phyloP scores from a whole-genome alignment of 192 early-diverging fungal species.

The Coemansia sp. region DNA sequence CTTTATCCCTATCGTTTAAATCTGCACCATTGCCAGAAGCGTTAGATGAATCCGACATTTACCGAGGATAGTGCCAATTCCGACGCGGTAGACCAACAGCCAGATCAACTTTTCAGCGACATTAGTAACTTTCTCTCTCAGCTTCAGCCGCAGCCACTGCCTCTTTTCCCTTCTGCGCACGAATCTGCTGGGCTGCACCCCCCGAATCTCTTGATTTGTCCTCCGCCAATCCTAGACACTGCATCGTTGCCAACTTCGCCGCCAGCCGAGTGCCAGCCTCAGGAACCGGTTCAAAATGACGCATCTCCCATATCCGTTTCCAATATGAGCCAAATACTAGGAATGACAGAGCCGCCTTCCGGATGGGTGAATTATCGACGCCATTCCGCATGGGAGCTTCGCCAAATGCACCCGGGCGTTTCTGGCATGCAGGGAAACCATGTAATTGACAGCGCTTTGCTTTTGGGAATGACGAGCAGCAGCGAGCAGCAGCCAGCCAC shows the following conservation, averaged over 20 bases:
- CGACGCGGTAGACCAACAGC: slow-evolving; percentile 5
- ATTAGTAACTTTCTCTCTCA: slow-evolving; percentile 1
- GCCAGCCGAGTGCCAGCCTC: too few species aligned
- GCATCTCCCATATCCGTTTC: neutral
- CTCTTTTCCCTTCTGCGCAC: too few species aligned
- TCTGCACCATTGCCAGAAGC: slow-evolving; percentile 2
- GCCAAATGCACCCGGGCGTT: slow-evolving; percentile 2
- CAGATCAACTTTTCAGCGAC: neutral
- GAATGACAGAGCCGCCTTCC: neutral
- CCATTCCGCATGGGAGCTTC: slow-evolving; percentile 1
- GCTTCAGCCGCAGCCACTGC: neutral
- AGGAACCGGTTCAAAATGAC: too few species aligned
- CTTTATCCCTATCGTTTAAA: slow-evolving; percentile 5
- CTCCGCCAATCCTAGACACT: too few species aligned
- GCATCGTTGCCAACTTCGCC: too few species aligned
- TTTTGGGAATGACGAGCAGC: neutral
- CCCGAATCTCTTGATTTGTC: too few species aligned
- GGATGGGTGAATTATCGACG: neutral
- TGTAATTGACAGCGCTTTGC: neutral
- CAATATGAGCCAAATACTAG: neutral
- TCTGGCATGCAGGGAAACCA: neutral
- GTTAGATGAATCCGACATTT: slow-evolving; percentile 8
- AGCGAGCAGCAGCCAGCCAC: neutral
- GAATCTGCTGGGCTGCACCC: too few species aligned
- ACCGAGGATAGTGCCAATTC: slow-evolving; percentile 2